A percentile compares a stretch with the other conserved stretches of the same genome.
Evolutionary conservation across 1,284 basidiomycete species (phyloP).

Genomic region (Coniferiporia weirii): DNA sequence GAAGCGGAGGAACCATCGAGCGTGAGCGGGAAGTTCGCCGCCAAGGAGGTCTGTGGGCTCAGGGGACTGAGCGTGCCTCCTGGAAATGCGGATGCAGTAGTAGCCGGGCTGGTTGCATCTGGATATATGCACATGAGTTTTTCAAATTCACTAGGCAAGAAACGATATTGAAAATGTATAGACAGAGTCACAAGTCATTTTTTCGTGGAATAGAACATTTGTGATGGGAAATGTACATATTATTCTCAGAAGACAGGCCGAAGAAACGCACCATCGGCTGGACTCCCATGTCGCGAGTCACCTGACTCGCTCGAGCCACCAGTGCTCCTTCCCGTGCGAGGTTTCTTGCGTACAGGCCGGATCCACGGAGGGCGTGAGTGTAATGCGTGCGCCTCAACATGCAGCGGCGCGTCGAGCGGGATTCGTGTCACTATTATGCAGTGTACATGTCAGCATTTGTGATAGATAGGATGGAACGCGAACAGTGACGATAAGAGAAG

Average conservation of each 20-base stretch:
- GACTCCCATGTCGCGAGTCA: slow-evolving; percentile 16
- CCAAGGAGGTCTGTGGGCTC: not conserved
- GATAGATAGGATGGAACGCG: slow-evolving; percentile 3
- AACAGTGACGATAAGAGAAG: not conserved
- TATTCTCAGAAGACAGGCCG: not conserved
- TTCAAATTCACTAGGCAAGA: not conserved
- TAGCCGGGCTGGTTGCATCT: not conserved
- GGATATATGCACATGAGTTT: not conserved
- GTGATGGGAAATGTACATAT: not conserved
- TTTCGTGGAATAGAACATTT: not conserved
- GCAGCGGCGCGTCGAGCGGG: slow-evolving; percentile 56
- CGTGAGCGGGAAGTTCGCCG: not conserved
- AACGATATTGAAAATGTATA: not conserved
- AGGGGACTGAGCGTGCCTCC: not conserved
- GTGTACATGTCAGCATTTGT: slow-evolving; percentile 1
- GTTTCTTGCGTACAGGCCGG: slow-evolving; percentile 77
- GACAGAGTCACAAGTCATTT: no score
- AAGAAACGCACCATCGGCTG: slow-evolving; percentile 6
- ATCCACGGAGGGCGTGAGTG: slow-evolving; percentile 77
- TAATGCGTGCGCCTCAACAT: slow-evolving; percentile 39
- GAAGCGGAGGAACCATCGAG: not conserved
- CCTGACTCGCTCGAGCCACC: slow-evolving; percentile 14
- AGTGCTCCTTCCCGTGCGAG: slow-evolving; percentile 17
- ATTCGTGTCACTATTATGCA: slow-evolving; percentile 73
- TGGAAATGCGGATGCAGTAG: not conserved